These are phyloP conservation scores for Metarhizium album DNA, from an alignment of 2,329 filamentous ascomycete species.

Conservation along the genomic window DNA sequence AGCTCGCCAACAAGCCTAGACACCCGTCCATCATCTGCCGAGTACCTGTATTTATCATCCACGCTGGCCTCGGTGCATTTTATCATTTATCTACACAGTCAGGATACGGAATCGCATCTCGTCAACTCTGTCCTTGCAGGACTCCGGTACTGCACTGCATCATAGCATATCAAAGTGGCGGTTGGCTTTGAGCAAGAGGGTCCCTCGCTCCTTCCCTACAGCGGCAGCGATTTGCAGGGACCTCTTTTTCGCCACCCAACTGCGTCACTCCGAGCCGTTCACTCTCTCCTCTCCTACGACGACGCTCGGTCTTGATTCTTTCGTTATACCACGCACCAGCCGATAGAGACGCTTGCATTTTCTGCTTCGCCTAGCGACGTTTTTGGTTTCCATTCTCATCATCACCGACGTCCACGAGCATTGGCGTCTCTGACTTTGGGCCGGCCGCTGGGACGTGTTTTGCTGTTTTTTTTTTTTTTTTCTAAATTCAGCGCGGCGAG, in stretches of 20 bases:
- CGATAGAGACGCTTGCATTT: not conserved
- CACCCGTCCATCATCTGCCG: not conserved
- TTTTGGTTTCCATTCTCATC: not conserved
- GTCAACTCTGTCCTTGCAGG: not conserved
- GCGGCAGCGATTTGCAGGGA: not conserved
- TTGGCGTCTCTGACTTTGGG: not conserved
- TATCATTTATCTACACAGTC: not conserved
- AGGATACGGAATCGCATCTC: not conserved
- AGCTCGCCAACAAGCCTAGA: not conserved
- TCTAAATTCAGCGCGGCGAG: no score
- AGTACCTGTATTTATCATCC: not conserved
- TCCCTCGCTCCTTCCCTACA: not conserved
- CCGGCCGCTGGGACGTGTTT: no score
- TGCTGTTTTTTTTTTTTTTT: not conserved
- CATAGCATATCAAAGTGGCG: no score
- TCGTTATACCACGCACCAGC: not conserved
- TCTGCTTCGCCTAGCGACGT: not conserved
- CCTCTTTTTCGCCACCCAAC: constrained; percentile 2
- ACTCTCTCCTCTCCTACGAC: not conserved
- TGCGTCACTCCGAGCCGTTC: constrained; percentile 1
- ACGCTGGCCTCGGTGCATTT: not conserved
- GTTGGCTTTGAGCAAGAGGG: not conserved
- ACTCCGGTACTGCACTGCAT: not conserved
- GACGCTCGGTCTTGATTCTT: not conserved
- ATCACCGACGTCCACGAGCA: not conserved